Percentiles rank a stretch among this genome's conserved stretches.
Conservation (phyloP, 208 protist genomes). For the Naegleria gruberi region DNA sequence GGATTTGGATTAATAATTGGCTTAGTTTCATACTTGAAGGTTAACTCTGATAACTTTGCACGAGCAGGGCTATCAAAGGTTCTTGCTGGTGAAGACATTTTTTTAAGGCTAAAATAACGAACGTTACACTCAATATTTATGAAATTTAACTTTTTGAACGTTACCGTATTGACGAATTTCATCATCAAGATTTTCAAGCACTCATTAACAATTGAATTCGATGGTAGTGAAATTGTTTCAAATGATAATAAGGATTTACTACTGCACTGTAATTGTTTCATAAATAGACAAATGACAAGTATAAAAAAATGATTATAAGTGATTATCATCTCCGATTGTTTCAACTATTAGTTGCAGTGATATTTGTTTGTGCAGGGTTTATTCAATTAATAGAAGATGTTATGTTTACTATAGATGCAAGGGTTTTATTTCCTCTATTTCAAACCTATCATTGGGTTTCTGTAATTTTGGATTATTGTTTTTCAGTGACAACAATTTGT, state of each 20-base stretch:
- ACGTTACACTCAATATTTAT: too few species aligned
- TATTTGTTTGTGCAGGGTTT: background rate
- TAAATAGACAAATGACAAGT: too few species aligned
- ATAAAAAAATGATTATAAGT: background rate
- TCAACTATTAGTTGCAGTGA: background rate
- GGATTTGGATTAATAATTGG: conserved; percentile 14
- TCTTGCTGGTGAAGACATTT: background rate
- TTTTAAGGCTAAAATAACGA: too few species aligned
- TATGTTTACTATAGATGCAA: background rate
- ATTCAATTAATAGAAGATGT: background rate
- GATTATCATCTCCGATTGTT: background rate
- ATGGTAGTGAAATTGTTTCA: too few species aligned
- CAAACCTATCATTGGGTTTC: background rate
- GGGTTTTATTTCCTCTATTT: background rate
- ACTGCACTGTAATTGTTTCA: too few species aligned
- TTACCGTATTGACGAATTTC: too few species aligned
- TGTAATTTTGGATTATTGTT: conserved; percentile 1
- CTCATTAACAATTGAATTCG: too few species aligned
- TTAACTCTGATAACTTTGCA: background rate
- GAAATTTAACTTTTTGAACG: too few species aligned
- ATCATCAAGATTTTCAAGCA: too few species aligned
- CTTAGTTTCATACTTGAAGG: background rate
- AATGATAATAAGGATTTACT: too few species aligned
- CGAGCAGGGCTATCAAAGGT: background rate
- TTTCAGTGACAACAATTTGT: background rate